These are phyloP conservation scores for Zizania latifolia DNA, from an alignment of 176 grass and related monocot species.

Conservation along the genomic window DNA sequence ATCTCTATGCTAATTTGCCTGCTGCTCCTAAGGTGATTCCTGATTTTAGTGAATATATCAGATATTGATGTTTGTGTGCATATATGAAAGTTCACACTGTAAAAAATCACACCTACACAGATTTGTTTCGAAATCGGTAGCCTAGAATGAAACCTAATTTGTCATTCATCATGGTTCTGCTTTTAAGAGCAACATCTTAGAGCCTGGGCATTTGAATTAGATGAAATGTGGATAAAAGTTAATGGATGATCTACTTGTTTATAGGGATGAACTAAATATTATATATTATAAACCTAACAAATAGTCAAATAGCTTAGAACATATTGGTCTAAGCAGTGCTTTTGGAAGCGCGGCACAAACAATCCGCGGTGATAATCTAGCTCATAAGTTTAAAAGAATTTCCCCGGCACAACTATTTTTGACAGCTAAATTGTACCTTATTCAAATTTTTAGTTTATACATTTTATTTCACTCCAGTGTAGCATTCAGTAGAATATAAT, in stretches of 20 bases:
- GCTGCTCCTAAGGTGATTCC: constrained; percentile 70
- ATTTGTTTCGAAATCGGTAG: neutral
- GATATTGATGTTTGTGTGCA: neutral
- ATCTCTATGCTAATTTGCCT: constrained; percentile 60
- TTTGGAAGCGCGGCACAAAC: too few relatives aligned
- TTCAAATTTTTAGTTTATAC: neutral
- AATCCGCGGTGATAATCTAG: too few relatives aligned
- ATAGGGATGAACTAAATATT: too few relatives aligned
- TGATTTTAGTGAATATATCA: neutral
- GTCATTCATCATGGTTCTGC: neutral
- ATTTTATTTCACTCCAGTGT: neutral
- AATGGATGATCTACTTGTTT: too few relatives aligned
- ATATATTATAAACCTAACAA: too few relatives aligned
- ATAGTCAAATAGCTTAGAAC: too few relatives aligned
- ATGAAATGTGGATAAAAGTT: too few relatives aligned
- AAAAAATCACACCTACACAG: neutral
- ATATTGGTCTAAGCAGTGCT: too few relatives aligned
- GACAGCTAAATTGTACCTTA: neutral
- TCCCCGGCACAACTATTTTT: neutral
- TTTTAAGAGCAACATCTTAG: neutral
- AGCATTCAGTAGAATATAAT: constrained; percentile 3
- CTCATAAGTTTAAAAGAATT: too few relatives aligned
- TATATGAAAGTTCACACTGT: neutral
- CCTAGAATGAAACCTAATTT: neutral
- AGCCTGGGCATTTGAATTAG: too few relatives aligned